phyloP scores from a whole-genome alignment of 1,139 yeast genomes.

The Candida dubliniensis region DNA sequence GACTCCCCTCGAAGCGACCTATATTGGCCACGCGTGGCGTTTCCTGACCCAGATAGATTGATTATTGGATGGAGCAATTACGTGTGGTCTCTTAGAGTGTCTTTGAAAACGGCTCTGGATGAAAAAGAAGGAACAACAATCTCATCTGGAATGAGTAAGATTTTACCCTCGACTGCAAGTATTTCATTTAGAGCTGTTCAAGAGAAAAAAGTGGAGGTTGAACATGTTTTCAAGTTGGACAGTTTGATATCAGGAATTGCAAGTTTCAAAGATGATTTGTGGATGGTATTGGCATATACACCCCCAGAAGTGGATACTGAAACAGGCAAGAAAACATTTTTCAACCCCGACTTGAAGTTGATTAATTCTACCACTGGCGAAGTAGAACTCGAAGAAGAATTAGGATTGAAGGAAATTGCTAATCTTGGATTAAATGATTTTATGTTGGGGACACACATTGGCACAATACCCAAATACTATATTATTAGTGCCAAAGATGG shows the following conservation, averaged over 20 bases:
- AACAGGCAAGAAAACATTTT: constrained; percentile 28
- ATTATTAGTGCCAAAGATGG: constrained; percentile 82
- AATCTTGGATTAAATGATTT: constrained; percentile 80
- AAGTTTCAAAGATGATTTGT: constrained; percentile 64
- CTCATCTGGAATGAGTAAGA: constrained; percentile 29
- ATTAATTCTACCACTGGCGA: constrained; percentile 66
- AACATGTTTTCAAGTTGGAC: constrained; percentile 55
- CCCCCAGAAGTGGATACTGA: constrained; percentile 36
- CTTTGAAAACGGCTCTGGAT: constrained; percentile 23
- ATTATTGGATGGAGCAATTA: constrained; percentile 83
- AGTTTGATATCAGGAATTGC: constrained; percentile 77
- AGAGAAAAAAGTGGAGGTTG: constrained; percentile 59
- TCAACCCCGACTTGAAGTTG: constrained; percentile 69
- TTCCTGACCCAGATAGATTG: constrained; percentile 67
- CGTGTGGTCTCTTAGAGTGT: constrained; percentile 69
- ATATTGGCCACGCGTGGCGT: constrained; percentile 77
- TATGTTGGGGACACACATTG: constrained; percentile 55
- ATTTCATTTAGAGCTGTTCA: constrained; percentile 54
- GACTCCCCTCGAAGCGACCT: constrained; percentile 73
- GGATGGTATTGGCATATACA: constrained; percentile 59
- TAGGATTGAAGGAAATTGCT: constrained; percentile 60
- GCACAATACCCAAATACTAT: constrained; percentile 48
- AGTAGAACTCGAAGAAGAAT: constrained; percentile 81
- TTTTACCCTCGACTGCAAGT: constrained; percentile 68
- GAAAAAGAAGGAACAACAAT: constrained; percentile 15